Evolutionary conservation across 441 rosid genomes (phyloP).

Genomic region (Lepidium campestre): DNA sequence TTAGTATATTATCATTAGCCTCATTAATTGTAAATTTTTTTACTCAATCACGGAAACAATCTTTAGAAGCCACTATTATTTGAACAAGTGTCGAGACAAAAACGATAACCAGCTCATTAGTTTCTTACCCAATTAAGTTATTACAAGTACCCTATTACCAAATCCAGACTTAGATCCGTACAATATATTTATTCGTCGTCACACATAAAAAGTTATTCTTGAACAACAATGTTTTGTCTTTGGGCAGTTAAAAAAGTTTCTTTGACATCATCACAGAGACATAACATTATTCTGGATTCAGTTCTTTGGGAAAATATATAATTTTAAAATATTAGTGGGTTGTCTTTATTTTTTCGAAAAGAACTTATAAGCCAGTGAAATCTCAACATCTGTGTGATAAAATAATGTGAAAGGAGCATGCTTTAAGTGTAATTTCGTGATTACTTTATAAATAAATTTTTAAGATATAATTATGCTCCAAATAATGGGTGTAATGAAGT

Average conservation of each 20-base stretch:
- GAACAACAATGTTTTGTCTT: conserved; percentile 23
- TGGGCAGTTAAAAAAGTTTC: conserved; percentile 4
- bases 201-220: conserved; percentile 18
- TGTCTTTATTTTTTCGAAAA: conserved; percentile 43
- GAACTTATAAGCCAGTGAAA: conserved; percentile 32
- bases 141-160: conserved; percentile 27
- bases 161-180: conserved; percentile 28
- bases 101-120: conserved; percentile 23
- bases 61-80: conserved; percentile 20
- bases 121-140: conserved; percentile 24
- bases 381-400: conserved; percentile 37
- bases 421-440: conserved; percentile 20
- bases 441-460: conserved; percentile 20
- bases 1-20: conserved; percentile 5
- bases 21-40: not conserved
- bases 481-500: conserved; percentile 25
- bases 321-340: conserved; percentile 37
- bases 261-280: conserved; percentile 12
- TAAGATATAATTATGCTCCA: conserved; percentile 15
- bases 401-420: conserved; percentile 27
- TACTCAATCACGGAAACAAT: conserved; percentile 25
- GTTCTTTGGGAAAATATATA: conserved; percentile 3
- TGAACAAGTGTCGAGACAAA: conserved; percentile 31
- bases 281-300: conserved; percentile 19
- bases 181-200: conserved; percentile 21